phyloP scores from a whole-genome alignment of 2,329 filamentous ascomycete genomes.

The Curvularia eragrostidis region DNA sequence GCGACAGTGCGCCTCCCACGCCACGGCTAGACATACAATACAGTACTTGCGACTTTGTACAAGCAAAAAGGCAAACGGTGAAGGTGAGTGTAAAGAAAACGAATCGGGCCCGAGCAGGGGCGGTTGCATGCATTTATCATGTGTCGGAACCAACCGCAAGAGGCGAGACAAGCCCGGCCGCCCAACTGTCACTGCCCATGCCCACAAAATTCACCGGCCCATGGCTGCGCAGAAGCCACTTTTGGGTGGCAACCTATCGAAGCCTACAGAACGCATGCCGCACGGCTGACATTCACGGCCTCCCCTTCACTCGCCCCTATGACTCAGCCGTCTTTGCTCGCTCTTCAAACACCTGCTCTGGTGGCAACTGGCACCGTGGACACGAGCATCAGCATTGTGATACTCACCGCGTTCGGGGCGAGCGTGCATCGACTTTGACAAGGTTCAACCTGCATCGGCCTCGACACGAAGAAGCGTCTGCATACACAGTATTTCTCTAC shows the following conservation, averaged over 20 bases:
- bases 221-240: conserved; percentile 26
- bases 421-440: conserved; percentile 14
- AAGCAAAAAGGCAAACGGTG: conserved; percentile 12
- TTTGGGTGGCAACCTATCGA: conserved; percentile 43
- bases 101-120: conserved; percentile 20
- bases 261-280: conserved; percentile 31
- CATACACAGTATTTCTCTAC: conserved; percentile 27
- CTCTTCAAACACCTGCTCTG: conserved; percentile 12
- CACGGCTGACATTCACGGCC: conserved; percentile 33
- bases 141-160: conserved; percentile 26
- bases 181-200: conserved; percentile 25
- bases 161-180: conserved; percentile 31
- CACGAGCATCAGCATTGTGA: conserved; percentile 29
- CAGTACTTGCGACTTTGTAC: conserved; percentile 24
- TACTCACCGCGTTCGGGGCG: conserved; percentile 26
- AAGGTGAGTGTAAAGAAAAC: conserved; percentile 10
- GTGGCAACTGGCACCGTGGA: conserved; percentile 16
- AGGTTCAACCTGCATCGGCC: conserved; percentile 27
- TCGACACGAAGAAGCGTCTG: conserved; percentile 23
- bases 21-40: conserved; percentile 24
- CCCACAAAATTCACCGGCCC: conserved; percentile 42
- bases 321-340: conserved; percentile 26
- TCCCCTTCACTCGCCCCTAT: conserved; percentile 13
- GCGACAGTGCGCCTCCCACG: conserved; percentile 35
- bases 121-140: conserved; percentile 35